Percentiles rank a stretch among this genome's conserved stretches.
Evolutionary conservation across 192 early-diverging fungal species (phyloP).

Genomic region (Chytriomyces confervae): DNA sequence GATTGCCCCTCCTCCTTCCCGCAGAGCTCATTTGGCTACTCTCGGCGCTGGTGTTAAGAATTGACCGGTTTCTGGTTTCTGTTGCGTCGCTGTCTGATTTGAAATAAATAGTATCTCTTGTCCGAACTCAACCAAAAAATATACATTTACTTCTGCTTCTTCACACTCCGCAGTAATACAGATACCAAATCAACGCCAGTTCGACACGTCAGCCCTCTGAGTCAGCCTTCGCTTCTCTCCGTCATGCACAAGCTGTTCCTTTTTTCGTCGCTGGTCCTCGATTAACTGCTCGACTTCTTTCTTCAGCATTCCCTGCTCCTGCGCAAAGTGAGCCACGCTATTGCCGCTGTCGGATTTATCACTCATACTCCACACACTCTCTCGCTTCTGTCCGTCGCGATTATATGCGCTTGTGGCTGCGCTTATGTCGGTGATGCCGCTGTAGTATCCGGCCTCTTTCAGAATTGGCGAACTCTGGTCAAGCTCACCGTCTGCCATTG

Average conservation of each 20-base stretch:
- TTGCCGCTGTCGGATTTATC: neutral
- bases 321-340: neutral
- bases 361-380: neutral
- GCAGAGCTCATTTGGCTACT: conserved; percentile 22
- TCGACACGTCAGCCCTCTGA: too few relatives aligned
- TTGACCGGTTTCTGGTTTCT: neutral
- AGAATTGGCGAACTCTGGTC: neutral
- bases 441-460: too few relatives aligned
- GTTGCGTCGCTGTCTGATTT: neutral
- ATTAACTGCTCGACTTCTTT: neutral
- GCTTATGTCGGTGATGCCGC: too few relatives aligned
- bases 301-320: conserved; percentile 1
- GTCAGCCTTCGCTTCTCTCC: too few relatives aligned
- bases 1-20: conserved; percentile 19
- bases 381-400: neutral
- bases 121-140: too few relatives aligned
- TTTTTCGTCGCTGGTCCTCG: neutral
- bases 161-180: too few relatives aligned
- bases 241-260: neutral
- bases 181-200: too few relatives aligned
- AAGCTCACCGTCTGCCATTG: neutral
- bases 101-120: neutral
- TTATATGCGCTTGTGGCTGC: too few relatives aligned
- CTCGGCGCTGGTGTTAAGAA: neutral
- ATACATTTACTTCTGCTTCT: too few relatives aligned